Conservation (phyloP, 2,329 filamentous ascomycete species). For the Claviceps sp. region DNA sequence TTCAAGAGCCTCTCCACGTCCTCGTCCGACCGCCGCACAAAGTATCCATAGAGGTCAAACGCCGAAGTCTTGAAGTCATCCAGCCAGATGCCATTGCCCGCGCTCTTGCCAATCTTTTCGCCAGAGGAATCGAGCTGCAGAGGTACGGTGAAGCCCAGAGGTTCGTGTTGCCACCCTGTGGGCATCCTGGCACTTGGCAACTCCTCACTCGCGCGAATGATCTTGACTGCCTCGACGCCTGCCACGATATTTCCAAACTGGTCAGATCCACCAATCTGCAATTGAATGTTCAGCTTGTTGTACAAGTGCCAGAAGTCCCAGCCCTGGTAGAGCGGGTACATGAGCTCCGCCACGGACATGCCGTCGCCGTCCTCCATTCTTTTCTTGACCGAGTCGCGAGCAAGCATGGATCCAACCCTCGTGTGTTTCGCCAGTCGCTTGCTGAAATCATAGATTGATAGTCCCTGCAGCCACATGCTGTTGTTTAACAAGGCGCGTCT, state of each 20-base stretch:
- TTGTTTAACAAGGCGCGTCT: conserved; percentile 65
- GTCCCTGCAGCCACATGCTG: conserved; percentile 63
- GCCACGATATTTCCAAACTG: conserved; percentile 94
- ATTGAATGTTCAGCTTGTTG: conserved; percentile 48
- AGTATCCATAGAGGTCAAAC: conserved; percentile 86
- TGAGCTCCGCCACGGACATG: conserved; percentile 89
- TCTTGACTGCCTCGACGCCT: conserved; percentile 74
- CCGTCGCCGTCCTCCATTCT: conserved; percentile 77
- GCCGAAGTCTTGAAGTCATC: conserved; percentile 65
- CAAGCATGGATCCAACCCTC: conserved; percentile 75
- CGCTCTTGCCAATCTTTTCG: conserved; percentile 87
- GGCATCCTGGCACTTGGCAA: conserved; percentile 28
- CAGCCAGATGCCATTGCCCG: conserved; percentile 89
- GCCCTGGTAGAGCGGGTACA: conserved; percentile 83
- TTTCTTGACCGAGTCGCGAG: conserved; percentile 78
- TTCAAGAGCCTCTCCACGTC: conserved; percentile 74
- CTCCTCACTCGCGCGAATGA: conserved; percentile 48
- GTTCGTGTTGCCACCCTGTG: conserved; percentile 34
- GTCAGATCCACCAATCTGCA: conserved; percentile 91
- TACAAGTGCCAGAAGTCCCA: conserved; percentile 96
- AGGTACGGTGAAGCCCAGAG: conserved; percentile 81
- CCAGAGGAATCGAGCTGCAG: conserved; percentile 76
- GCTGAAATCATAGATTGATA: conserved; percentile 62
- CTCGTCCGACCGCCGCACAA: conserved; percentile 67
- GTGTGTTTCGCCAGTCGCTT: conserved; percentile 59